phyloP scores from a whole-genome alignment of 768 basidiomycete species.

The Tubosaeta brunneosetosa region DNA sequence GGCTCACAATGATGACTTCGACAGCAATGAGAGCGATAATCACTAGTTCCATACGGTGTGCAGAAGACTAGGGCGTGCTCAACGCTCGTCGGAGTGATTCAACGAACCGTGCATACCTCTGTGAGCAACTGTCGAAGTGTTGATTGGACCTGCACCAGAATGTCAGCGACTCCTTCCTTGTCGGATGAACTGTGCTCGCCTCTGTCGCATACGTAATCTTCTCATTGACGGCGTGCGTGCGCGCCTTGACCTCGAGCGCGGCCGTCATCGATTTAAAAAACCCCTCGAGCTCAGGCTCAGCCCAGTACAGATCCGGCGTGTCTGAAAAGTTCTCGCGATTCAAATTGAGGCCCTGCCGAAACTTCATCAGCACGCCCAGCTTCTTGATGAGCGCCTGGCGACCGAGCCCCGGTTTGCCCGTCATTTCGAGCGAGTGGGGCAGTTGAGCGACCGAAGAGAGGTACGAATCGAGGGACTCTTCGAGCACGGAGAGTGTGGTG shows the following conservation, averaged over 20 bases:
- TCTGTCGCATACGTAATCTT: constrained; percentile 91
- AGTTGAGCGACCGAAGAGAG: constrained; percentile 77
- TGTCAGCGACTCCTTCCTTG: neutral
- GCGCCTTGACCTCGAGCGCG: constrained; percentile 81
- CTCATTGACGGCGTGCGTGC: constrained; percentile 80
- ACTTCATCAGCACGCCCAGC: constrained; percentile 85
- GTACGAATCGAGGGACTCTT: constrained; percentile 78
- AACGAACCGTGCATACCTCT: constrained; percentile 42
- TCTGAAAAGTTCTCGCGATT: constrained; percentile 87
- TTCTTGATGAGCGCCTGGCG: constrained; percentile 86
- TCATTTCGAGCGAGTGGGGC: constrained; percentile 69
- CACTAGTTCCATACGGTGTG: constrained; percentile 90
- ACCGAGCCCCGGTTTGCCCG: constrained; percentile 79
- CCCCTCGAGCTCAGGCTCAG: constrained; percentile 84
- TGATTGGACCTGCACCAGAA: constrained; percentile 60
- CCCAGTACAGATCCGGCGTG: constrained; percentile 91
- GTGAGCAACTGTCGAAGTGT: constrained; percentile 85
- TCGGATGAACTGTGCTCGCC: constrained; percentile 25
- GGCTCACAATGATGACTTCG: constrained; percentile 83
- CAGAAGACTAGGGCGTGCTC: constrained; percentile 58
- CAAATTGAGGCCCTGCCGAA: constrained; percentile 88
- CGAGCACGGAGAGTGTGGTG: constrained; percentile 82
- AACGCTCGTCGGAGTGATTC: neutral
- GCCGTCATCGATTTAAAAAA: constrained; percentile 82
- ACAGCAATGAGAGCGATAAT: constrained; percentile 94